These are phyloP conservation scores for Lachancea meyersii DNA, from an alignment of 805 yeast species.

Conservation along the genomic window DNA sequence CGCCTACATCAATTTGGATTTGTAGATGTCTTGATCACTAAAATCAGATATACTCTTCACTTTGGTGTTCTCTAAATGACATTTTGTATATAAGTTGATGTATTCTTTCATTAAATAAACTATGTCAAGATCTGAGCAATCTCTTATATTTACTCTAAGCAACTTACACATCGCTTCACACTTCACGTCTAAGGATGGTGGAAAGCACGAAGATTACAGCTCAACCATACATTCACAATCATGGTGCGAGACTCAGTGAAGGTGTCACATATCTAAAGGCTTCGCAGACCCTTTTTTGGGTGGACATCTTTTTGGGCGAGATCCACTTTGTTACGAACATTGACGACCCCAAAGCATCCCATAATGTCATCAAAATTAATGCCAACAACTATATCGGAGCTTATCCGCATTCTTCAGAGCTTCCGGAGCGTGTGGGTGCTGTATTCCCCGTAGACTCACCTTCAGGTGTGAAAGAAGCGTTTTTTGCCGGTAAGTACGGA, in stretches of 20 bases:
- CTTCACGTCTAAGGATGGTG: background rate
- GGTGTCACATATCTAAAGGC: constrained; percentile 59
- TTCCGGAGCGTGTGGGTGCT: constrained; percentile 54
- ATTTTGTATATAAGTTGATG: background rate
- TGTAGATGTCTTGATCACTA: too few relatives aligned
- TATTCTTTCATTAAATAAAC: background rate
- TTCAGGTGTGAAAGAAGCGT: constrained; percentile 38
- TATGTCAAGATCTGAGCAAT: background rate
- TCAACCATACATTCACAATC: constrained; percentile 19
- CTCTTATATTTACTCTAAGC: too few relatives aligned
- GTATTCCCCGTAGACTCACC: constrained; percentile 52
- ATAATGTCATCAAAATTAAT: constrained; percentile 20
- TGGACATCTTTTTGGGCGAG: constrained; percentile 35
- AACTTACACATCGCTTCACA: background rate
- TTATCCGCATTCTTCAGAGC: constrained; percentile 12
- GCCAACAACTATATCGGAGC: constrained; percentile 38
- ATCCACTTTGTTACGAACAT: constrained; percentile 32
- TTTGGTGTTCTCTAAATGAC: background rate
- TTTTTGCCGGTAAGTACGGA: constrained; percentile 63
- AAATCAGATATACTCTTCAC: background rate
- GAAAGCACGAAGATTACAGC: constrained; percentile 1
- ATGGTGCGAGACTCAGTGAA: constrained; percentile 45
- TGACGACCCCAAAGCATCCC: constrained; percentile 20
- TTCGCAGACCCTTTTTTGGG: constrained; percentile 44
- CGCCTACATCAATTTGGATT: too few relatives aligned